These are phyloP conservation scores for Globisporangium sylvaticum DNA, from an alignment of 352 stramenopile genomes.

Conservation along the genomic window DNA sequence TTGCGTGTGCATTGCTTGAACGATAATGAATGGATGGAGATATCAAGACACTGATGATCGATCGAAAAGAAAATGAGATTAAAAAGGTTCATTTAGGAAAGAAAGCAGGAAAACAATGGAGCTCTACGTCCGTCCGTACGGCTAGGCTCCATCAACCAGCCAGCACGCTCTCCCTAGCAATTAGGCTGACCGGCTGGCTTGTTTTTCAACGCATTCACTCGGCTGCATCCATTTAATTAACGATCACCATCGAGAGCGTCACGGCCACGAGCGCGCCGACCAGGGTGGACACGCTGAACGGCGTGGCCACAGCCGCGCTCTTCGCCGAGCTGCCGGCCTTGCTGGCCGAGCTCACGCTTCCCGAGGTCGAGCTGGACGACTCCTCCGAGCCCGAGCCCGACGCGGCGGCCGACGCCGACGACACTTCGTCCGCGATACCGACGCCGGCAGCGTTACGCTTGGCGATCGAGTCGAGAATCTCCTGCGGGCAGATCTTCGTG, in stretches of 20 bases:
- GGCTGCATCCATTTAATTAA: constrained; percentile 6
- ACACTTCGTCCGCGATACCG: constrained; percentile 55
- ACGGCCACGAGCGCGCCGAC: constrained; percentile 5
- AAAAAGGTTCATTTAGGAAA: neutral
- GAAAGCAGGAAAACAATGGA: neutral
- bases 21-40: neutral
- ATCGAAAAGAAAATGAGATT: neutral
- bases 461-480: constrained; percentile 58
- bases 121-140: neutral
- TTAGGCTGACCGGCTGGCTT: neutral
- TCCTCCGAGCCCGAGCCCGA: constrained; percentile 21
- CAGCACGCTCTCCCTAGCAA: neutral
- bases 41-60: neutral
- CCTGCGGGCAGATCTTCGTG: constrained; percentile 60
- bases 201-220: neutral
- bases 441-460: constrained; percentile 51
- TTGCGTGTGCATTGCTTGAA: neutral
- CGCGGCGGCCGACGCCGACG: constrained; percentile 20
- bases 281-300: neutral
- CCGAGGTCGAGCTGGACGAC: constrained; percentile 11
- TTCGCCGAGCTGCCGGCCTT: constrained; percentile 11
- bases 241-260: constrained; percentile 5
- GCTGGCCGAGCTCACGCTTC: neutral
- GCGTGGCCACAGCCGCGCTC: constrained; percentile 12
- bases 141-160: neutral